These are phyloP conservation scores for Vitis hybrid DNA, from an alignment of 177 flowering plant genomes.

Conservation along the genomic window DNA sequence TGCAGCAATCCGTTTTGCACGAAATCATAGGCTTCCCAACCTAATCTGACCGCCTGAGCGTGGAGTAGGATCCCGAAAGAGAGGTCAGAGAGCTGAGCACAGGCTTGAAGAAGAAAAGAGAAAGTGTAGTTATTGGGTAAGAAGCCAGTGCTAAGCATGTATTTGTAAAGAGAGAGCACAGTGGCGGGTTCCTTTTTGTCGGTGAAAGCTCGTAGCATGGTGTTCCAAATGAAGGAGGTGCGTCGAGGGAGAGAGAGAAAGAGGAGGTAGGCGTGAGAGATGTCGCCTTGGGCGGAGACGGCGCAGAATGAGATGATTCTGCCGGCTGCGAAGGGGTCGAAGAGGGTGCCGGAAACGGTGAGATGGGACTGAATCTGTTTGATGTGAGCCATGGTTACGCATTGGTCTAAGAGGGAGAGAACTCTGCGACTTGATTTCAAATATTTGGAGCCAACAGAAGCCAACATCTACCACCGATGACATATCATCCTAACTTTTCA, in stretches of 20 bases:
- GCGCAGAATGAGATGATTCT: conserved; percentile 48
- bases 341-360: conserved; percentile 43
- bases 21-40: conserved; percentile 66
- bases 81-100: conserved; percentile 29
- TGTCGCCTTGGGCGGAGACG: conserved; percentile 26
- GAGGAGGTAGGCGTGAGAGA: conserved; percentile 37
- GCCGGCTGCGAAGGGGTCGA: conserved; percentile 47
- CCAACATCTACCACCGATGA: neutral
- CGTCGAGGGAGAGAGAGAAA: conserved; percentile 33
- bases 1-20: conserved; percentile 61
- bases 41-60: conserved; percentile 42
- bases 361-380: conserved; percentile 64
- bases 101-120: conserved; percentile 58
- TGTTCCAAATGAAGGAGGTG: conserved; percentile 62
- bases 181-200: conserved; percentile 30
- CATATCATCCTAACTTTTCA: neutral
- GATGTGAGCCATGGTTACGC: conserved; percentile 37
- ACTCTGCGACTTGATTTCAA: conserved; percentile 44
- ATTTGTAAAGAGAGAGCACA: conserved; percentile 34
- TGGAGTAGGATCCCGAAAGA: conserved; percentile 33
- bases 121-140: conserved; percentile 68
- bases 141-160: conserved; percentile 34
- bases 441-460: conserved; percentile 21
- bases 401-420: conserved; percentile 43
- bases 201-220: conserved; percentile 42